These are phyloP conservation scores for Vigna trinervia DNA, from an alignment of 306 rosid species.

Conservation along the genomic window DNA sequence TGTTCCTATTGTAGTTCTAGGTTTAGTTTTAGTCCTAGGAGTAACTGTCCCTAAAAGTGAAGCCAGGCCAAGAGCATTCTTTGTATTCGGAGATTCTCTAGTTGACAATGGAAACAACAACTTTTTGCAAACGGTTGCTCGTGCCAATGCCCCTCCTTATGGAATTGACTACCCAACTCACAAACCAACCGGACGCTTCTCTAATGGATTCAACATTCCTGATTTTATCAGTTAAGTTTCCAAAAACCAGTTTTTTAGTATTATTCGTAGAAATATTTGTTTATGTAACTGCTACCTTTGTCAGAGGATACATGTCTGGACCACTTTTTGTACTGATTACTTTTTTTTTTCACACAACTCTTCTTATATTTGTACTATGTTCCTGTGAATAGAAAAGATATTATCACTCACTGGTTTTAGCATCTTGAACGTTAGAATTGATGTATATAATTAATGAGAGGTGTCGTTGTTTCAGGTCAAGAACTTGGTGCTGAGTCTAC, in stretches of 20 bases:
- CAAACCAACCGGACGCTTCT: slow-evolving; percentile 64
- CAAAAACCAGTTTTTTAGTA: not conserved
- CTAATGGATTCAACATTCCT: slow-evolving; percentile 70
- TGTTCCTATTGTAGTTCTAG: not conserved
- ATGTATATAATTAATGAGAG: not conserved
- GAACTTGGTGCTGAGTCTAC: slow-evolving; percentile 55
- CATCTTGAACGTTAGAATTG: not conserved
- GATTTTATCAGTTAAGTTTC: slow-evolving; percentile 62
- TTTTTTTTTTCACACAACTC: too few relatives aligned
- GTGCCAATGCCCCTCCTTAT: slow-evolving; percentile 69
- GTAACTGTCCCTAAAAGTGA: slow-evolving; percentile 30
- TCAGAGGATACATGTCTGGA: too few relatives aligned
- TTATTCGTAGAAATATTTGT: not conserved
- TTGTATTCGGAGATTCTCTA: slow-evolving; percentile 70
- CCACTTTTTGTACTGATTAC: too few relatives aligned
- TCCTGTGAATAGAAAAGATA: not conserved
- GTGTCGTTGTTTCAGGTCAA: slow-evolving; percentile 53
- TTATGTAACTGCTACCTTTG: not conserved
- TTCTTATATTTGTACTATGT: too few relatives aligned
- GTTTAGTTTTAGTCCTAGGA: slow-evolving; percentile 22
- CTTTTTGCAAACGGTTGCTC: slow-evolving; percentile 58
- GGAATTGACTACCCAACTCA: slow-evolving; percentile 68
- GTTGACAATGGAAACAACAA: slow-evolving; percentile 82
- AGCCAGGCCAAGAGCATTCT: slow-evolving; percentile 59
- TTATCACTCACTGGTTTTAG: not conserved